Base-by-base conservation (phyloP, 345 rosid genomes). In the Eucalyptus erythrocorys region DNA sequence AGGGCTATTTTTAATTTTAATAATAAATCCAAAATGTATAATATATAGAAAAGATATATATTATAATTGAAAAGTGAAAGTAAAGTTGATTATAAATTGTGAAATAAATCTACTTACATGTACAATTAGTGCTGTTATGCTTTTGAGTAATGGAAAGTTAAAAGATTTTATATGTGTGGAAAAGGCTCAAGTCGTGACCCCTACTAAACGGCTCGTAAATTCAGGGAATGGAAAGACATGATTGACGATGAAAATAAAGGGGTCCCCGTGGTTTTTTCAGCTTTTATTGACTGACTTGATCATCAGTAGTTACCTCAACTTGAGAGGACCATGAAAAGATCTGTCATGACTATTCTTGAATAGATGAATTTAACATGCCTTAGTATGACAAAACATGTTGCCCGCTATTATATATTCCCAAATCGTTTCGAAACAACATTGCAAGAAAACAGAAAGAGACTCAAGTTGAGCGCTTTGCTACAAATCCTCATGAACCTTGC, bases 81-180 rank as follows among this genome's bases (percentile, higher is more conserved):
- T 50, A 50, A 50, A 50, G 21, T 6, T 50, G 4, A 50, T 50
- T 50, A 50, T 50, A 50, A 50, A 50, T 1, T 16, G 21, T 50
- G 2, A 50, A 16, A 50, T 50, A 50, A 50, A 50, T 3, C 21
- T 6, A 1, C 21, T 50, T 16, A 50, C 21, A 50, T 50, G 53
- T 16, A 50, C 0, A 50, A 50, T 50, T 50, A 50, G 3, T 16
- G 16, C 1, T 50, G 8, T 50, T 50, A 50, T 50, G 51, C 51
- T 15, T 49, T 49, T 49, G 17, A 49, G 51, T 49, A 49, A 49
- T 49, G 51, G 51, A 49, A 49, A 49, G 51, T 49, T 2, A 49
- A 49, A 49, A 49, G 19, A 49, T 49, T 49, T 15, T 49, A 15
- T 49, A 49, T 15, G 51, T 0, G 0, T 3, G 0, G 51, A 49